Conservation (phyloP, 306 rosid species). For the Cucurbita maxima region DNA sequence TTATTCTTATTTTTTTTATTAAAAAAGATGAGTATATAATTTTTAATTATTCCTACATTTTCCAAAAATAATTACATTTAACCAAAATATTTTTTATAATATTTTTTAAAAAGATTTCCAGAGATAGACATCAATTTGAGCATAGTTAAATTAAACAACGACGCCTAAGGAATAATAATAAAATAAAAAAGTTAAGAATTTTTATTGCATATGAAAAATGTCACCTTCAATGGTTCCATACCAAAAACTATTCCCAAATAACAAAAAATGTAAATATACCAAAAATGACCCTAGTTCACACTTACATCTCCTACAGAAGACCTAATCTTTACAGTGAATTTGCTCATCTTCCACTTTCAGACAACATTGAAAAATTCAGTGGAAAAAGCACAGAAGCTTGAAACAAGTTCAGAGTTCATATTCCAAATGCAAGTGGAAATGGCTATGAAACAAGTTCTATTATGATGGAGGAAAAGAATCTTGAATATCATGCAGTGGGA, state of each 20-base stretch:
- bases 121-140: too few relatives aligned
- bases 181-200: background rate
- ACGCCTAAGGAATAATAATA: background rate
- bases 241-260: background rate
- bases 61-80: too few relatives aligned
- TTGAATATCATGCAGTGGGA: constrained; percentile 4
- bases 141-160: too few relatives aligned
- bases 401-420: background rate
- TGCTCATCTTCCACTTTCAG: background rate
- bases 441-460: background rate
- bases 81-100: too few relatives aligned
- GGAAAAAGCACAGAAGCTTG: background rate
- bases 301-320: background rate
- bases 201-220: background rate
- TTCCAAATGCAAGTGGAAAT: background rate
- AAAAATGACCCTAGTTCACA: background rate
- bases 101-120: too few relatives aligned
- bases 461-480: background rate
- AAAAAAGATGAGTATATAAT: too few relatives aligned
- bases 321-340: background rate
- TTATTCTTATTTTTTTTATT: too few relatives aligned
- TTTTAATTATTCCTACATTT: too few relatives aligned
- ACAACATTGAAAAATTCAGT: background rate
- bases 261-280: background rate
- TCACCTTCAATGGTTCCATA: background rate